Percentiles rank a stretch among this genome's conserved stretches.
These are phyloP conservation scores for Rhodotorula sp. DNA, from an alignment of 1,284 basidiomycete genomes.

Conservation along the genomic window DNA sequence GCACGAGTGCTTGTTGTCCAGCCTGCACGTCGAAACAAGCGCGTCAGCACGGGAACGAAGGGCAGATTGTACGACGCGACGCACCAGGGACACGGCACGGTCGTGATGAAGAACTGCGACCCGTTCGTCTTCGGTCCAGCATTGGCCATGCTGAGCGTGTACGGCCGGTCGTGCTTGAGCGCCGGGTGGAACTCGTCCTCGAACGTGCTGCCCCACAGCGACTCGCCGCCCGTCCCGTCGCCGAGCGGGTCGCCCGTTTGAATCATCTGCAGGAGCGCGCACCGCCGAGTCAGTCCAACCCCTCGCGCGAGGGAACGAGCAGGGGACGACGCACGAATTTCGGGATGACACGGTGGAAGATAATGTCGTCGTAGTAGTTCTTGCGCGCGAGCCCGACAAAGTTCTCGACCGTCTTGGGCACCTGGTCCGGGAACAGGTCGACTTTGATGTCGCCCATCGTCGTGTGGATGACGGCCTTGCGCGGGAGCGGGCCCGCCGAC, in stretches of 20 bases:
- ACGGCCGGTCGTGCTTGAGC: conserved; percentile 88
- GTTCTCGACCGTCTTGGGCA: conserved; percentile 95
- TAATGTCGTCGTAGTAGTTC: conserved; percentile 88
- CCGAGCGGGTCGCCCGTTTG: conserved; percentile 97
- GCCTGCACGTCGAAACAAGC: neutral
- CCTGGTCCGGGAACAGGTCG: conserved; percentile 82
- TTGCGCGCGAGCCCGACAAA: conserved; percentile 91
- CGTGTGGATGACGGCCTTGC: conserved; percentile 87
- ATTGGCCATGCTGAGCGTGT: conserved; percentile 99
- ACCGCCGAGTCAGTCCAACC: neutral
- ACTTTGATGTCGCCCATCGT: conserved; percentile 81
- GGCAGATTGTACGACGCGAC: conserved; percentile 28
- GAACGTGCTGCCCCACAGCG: conserved; percentile 91
- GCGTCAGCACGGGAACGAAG: neutral
- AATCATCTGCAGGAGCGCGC: conserved; percentile 65
- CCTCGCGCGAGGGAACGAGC: neutral
- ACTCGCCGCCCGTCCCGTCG: conserved; percentile 95
- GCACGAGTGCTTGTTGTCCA: conserved; percentile 32
- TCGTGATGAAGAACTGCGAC: conserved; percentile 97
- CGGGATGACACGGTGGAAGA: conserved; percentile 97
- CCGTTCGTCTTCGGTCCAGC: conserved; percentile 90
- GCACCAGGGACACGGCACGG: conserved; percentile 86
- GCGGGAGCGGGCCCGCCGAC: conserved; percentile 65
- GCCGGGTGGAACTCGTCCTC: conserved; percentile 90
- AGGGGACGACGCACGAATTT: conserved; percentile 69